Evolutionary conservation across 305 asterid genomes (phyloP), one percentile per base, ranked within the genome.

Genomic region (Plantago rigida): DNA sequence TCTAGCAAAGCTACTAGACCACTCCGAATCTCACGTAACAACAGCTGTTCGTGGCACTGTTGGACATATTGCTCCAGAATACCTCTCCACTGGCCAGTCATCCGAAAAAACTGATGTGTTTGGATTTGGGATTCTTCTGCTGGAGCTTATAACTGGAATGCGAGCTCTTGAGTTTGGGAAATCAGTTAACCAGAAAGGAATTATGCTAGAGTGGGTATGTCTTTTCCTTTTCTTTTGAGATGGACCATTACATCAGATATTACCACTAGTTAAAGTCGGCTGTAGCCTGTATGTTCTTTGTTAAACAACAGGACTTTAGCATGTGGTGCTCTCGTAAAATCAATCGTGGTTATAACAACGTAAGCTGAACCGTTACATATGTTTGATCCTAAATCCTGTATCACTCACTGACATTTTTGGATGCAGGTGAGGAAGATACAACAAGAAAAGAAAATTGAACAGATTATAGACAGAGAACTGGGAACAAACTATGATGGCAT

Each of bases 31-130:
- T 22, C 98, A 91, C 4, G 98, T 91, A 0, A 91, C 98, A 44
- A 91, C 98, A 4, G 98, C 98, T 44, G 98, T 88, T 34, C 88
- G 98, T 13, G 98, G 98, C 49, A 91, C 98, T 0, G 96, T 91
- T 3, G 98, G 98, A 13, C 98, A 91, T 68, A 91, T 91, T 51
- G 98, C 98, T 0, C 98, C 98, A 0, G 98, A 87, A 41, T 91
- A 91, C 69, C 95, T 87, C 70, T 91, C 96, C n/a, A 88, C 96
- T 0, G 98, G 98, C 13, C 98, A 91, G 73, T 91, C 98, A 0
- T 91, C 98, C 0, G 98, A 91, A 39, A 91, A 91, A 74, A 91
- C 98, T 0, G 98, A 91, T 46, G 98, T 91, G 12, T 91, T 91
- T 62, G 98, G 98, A 61, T 92, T 92, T 13, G 98, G 98, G 9